Base-by-base conservation (phyloP, 345 rosid species). In the Rhizophora apiculata region DNA sequence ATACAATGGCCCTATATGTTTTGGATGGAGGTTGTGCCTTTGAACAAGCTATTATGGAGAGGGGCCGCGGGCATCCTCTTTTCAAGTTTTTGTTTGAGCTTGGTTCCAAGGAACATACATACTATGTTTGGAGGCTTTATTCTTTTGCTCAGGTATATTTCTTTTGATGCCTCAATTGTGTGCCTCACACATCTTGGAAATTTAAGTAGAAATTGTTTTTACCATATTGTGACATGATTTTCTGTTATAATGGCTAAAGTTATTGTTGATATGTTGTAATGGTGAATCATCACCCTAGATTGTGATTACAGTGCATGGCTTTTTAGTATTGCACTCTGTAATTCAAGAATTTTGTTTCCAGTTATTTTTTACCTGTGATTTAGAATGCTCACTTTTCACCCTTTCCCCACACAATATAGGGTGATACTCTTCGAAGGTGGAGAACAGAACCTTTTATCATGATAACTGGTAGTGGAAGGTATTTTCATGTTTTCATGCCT, bases 381-480 rank as follows among this genome's bases (percentile, higher is more conserved):
- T 31, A 31, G 34, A 31, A 5, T 31, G 34, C 5, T 31, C 34
- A 31, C 34, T 31, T 31, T 31, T 31, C 6, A 4, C 6, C 34
- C 34, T 31, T 31, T 31, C 6, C 34, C 34, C 34, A 31, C 34
- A 5, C 19, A 24, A 52, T 82, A 75, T 70, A 92, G 98, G 99
- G 99, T 68, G 99, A 95, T 82, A 90, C 97, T 72, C 94, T 90
- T 80, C 97, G 87, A 76, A 87, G 97, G 80, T 89, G 97, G 99
- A 85, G 99, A 81, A 92, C 97, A 34, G 97, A 96, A 69, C 98
- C 97, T 60, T 96, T 90, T 80, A 96, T 96, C 80, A 92, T 92
- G 98, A 90, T 92, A 78, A 90, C 89, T 74, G 99, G 98, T 62
- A 96, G 99, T 79, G 99, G 99, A 80, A 92, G 99, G 98, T 95